Base-by-base conservation (phyloP, 2,329 filamentous ascomycete species). In the Talaromyces islandicus region DNA sequence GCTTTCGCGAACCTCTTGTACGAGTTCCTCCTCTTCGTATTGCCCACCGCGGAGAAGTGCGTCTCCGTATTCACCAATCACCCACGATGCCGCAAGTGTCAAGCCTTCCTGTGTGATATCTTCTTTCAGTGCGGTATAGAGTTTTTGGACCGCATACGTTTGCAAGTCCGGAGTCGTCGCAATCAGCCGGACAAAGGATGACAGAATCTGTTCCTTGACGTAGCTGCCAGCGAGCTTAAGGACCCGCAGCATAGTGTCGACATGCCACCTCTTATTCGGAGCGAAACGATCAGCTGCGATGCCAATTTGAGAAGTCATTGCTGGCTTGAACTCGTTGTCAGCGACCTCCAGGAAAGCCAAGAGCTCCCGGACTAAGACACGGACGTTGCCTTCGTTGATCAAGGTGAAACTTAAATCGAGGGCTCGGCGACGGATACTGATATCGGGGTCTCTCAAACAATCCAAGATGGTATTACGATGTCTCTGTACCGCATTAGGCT, bases 391-490 rank as follows among this genome's bases (percentile, higher is more conserved):
- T 73, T 97, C 94, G 73, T 99, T 97, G 77, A 99, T 97, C 57
- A 99, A 81, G 4, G 95, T 99, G 72, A 99, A 99, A 76, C 94
- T 97, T 60, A 99, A 85, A 72, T 99, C 94, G 43, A 99, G 83
- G n/a, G 94, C 94, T 76, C 94, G 86, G 70, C 94, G 85, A 70
- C 95, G 85, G 69, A 99, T 99, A 78, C 93, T 97, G 75, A 99
- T 97, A 78, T 99, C 94, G 1, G 95, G 94, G 71, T 99, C 94
- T 65, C 95, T 85, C 62, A 99, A 78, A 77, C 94, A 99, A 74
- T 99, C 94, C 38, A 99, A 80, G 63, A 99, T 97, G 0, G 94
- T 99, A 78, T 97, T 99, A 59, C 95, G 87, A 75, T 99, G 94
- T 71, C 94, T 84, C 75, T 99, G 94, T 1, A 99, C 94, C 3